Conservation (phyloP, 1,284 basidiomycete genomes). For the Phellinidium pouzarii region DNA sequence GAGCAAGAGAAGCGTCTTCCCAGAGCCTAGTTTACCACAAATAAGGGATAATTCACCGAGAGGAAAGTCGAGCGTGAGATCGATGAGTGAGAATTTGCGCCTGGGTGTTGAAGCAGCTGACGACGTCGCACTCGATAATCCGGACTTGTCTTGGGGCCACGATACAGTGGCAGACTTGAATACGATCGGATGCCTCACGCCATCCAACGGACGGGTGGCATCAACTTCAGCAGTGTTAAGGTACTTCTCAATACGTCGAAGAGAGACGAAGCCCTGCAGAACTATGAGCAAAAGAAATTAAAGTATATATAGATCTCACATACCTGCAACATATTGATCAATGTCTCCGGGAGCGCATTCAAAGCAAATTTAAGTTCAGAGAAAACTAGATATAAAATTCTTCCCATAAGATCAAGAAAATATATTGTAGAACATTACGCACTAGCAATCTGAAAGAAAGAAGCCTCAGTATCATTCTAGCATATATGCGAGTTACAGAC, state of each 20-base stretch:
- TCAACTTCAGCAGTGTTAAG: conserved; percentile 66
- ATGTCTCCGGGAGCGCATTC: conserved; percentile 83
- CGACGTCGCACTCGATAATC: conserved; percentile 39
- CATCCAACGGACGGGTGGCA: conserved; percentile 48
- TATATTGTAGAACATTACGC: not conserved
- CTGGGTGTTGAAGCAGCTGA: conserved; percentile 67
- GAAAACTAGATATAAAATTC: conserved; percentile 54
- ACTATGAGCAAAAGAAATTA: not conserved
- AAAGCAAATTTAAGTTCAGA: conserved; percentile 80
- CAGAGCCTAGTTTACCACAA: conserved; percentile 77
- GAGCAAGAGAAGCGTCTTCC: conserved; percentile 76
- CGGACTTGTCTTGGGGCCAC: conserved; percentile 74
- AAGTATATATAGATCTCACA: conserved; percentile 26
- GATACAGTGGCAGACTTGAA: conserved; percentile 82
- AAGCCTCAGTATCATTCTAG: not conserved
- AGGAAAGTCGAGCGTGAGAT: conserved; percentile 76
- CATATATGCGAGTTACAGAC: conserved; percentile 22
- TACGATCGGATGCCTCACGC: conserved; percentile 54
- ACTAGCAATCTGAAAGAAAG: conserved; percentile 9
- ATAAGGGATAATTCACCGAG: conserved; percentile 71
- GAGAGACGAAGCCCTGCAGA: conserved; percentile 70
- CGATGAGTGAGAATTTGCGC: conserved; percentile 75
- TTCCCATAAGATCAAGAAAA: not conserved
- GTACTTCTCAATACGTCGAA: conserved; percentile 89
- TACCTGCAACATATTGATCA: conserved; percentile 71